A percentile compares a stretch with the other conserved stretches of the same genome.
Evolutionary conservation across 225 moss, liverwort and hornwort genomes (phyloP).

Genomic region (Pleurozium schreberi): DNA sequence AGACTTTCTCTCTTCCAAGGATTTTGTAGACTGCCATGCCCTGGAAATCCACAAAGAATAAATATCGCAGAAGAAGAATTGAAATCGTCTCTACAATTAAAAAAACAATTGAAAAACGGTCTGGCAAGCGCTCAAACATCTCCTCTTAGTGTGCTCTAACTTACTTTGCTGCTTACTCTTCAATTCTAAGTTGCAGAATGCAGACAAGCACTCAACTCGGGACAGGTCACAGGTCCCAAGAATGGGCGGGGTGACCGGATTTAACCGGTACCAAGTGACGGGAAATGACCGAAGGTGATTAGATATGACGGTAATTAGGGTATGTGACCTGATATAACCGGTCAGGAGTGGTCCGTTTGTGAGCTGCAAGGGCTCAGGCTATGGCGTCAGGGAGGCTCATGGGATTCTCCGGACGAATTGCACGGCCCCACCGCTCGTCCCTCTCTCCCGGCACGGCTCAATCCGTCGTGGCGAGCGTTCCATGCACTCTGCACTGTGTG

Average conservation of each 20-base stretch:
- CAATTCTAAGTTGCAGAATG: background rate
- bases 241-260: background rate
- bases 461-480: background rate
- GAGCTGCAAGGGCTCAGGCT: background rate
- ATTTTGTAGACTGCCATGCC: background rate
- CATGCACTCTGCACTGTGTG: background rate
- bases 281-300: background rate
- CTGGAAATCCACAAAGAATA: no score
- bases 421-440: background rate
- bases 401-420: background rate
- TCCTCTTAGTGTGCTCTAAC: background rate
- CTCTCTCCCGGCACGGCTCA: background rate
- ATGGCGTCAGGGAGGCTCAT: background rate
- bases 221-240: background rate
- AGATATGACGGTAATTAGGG: background rate
- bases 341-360: conserved; percentile 18
- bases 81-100: background rate
- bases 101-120: background rate
- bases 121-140: background rate
- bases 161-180: background rate
- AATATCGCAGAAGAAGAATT: no score
- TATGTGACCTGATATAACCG: background rate
- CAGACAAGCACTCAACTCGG: background rate
- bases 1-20: background rate
- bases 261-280: background rate